Percentiles rank a stretch among this genome's conserved stretches.
Conservation (phyloP, 176 grass and related monocot species). For the Guadua angustifolia region DNA sequence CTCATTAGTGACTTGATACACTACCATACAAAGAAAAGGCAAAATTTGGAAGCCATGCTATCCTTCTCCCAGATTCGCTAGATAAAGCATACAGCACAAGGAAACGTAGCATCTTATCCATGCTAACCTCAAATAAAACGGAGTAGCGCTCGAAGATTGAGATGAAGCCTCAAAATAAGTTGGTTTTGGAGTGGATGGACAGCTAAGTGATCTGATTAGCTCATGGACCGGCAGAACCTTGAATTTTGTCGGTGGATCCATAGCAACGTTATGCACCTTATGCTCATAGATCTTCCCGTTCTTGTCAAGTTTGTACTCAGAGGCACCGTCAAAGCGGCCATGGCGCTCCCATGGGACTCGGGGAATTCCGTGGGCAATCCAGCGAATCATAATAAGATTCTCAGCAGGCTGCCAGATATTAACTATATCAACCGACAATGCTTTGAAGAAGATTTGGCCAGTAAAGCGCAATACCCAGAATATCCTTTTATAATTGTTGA, state of each 20-base stretch:
- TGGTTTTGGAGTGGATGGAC: conserved; percentile 73
- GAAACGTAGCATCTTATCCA: conserved; percentile 70
- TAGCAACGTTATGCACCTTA: conserved; percentile 81
- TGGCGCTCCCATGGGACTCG: conserved; percentile 87
- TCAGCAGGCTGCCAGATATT: conserved; percentile 96
- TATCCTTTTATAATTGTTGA: conserved; percentile 86
- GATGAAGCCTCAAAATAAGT: conserved; percentile 86
- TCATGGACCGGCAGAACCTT: conserved; percentile 72
- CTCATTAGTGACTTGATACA: conserved; percentile 28
- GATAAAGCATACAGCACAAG: conserved; percentile 50
- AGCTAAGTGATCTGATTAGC: conserved; percentile 72
- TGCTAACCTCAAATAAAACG: conserved; percentile 44
- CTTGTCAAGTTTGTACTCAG: conserved; percentile 89
- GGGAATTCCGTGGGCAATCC: conserved; percentile 91
- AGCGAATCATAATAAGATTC: conserved; percentile 91
- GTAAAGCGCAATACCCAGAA: conserved; percentile 76
- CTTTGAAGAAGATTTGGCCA: conserved; percentile 79
- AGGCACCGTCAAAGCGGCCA: conserved; percentile 88
- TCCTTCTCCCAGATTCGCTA: conserved; percentile 59
- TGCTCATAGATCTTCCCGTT: conserved; percentile 96
- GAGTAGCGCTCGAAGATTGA: not conserved
- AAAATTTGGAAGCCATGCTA: conserved; percentile 55
- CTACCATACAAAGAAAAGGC: conserved; percentile 50
- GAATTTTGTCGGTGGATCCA: conserved; percentile 73
- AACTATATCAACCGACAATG: conserved; percentile 81